These are phyloP conservation scores for Paraleonurus japonicus DNA, from an alignment of 257 asterid genomes.

Conservation along the genomic window DNA sequence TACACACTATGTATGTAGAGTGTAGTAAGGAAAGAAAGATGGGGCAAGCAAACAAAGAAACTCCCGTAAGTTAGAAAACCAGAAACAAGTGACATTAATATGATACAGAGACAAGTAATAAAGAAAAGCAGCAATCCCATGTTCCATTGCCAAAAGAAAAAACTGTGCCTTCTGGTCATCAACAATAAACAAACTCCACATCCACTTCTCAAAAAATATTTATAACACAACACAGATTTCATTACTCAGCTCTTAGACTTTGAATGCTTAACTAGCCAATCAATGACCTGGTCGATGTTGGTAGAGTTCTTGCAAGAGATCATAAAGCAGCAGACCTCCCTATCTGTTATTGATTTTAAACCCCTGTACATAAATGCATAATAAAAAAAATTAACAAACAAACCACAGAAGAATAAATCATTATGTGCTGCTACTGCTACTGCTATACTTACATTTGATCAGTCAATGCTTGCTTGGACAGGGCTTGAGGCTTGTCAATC, in stretches of 20 bases:
- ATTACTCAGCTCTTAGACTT: constrained; percentile 63
- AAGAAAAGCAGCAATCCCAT: constrained; percentile 33
- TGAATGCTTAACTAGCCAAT: constrained; percentile 95
- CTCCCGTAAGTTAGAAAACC: constrained; percentile 22
- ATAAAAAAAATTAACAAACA: neutral
- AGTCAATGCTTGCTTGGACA: constrained; percentile 78
- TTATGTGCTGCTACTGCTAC: neutral
- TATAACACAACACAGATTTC: constrained; percentile 30
- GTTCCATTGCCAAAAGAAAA: constrained; percentile 33
- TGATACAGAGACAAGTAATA: constrained; percentile 27
- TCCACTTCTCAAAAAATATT: constrained; percentile 24
- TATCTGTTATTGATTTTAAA: constrained; percentile 68
- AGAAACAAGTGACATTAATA: constrained; percentile 23
- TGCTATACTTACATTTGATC: constrained; percentile 71
- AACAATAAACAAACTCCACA: constrained; percentile 29
- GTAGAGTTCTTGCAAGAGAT: constrained; percentile 97
- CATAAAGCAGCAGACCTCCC: constrained; percentile 99
- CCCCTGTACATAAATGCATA: constrained; percentile 54
- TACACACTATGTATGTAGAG: neutral
- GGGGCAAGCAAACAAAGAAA: neutral
- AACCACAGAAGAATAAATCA: neutral
- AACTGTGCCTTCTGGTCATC: constrained; percentile 32
- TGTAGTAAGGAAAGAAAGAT: neutral
- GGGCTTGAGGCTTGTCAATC: constrained; percentile 76
- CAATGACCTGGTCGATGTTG: constrained; percentile 91